phyloP scores from a whole-genome alignment of 805 yeast genomes.

The Candida argentea region DNA sequence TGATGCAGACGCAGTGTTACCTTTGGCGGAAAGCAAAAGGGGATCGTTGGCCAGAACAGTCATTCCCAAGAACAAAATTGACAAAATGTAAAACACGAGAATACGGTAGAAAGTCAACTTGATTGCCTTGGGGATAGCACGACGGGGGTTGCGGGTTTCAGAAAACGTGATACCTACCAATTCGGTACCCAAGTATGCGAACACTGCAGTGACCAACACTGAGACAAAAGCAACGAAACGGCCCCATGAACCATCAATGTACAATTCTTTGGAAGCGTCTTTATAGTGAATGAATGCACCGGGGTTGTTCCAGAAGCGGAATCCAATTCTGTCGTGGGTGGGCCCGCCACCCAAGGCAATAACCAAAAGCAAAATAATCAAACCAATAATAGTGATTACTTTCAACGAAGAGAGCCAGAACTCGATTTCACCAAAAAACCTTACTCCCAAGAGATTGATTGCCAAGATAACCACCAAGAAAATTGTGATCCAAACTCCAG shows the following conservation, averaged over 20 bases:
- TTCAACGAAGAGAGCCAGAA: slow-evolving; percentile 58
- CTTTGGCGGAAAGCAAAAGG: slow-evolving; percentile 38
- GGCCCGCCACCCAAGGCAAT: slow-evolving; percentile 77
- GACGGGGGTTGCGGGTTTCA: slow-evolving; percentile 58
- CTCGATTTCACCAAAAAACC: slow-evolving; percentile 23
- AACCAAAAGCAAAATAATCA: slow-evolving; percentile 51
- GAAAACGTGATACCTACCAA: slow-evolving; percentile 64
- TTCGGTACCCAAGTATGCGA: slow-evolving; percentile 66
- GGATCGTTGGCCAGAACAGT: slow-evolving; percentile 54
- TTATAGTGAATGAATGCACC: slow-evolving; percentile 48
- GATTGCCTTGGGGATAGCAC: slow-evolving; percentile 62
- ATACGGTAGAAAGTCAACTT: slow-evolving; percentile 60
- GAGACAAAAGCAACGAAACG: slow-evolving; percentile 52
- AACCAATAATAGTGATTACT: slow-evolving; percentile 55
- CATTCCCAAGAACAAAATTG: slow-evolving; percentile 58
- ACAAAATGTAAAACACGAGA: slow-evolving; percentile 48
- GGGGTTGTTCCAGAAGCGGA: slow-evolving; percentile 60
- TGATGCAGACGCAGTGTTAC: slow-evolving; percentile 59
- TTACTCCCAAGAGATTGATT: slow-evolving; percentile 40
- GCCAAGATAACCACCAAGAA: slow-evolving; percentile 30
- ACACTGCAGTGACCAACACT: slow-evolving; percentile 57
- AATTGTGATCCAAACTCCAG: slow-evolving; percentile 50
- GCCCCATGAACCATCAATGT: slow-evolving; percentile 36
- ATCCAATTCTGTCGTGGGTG: slow-evolving; percentile 61
- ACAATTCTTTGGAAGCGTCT: slow-evolving; percentile 27